A percentile compares a stretch with the other conserved stretches of the same genome.
Conservation (phyloP, 169 alveolate genomes). For the Pseudocohnilembus persalinus region DNA sequence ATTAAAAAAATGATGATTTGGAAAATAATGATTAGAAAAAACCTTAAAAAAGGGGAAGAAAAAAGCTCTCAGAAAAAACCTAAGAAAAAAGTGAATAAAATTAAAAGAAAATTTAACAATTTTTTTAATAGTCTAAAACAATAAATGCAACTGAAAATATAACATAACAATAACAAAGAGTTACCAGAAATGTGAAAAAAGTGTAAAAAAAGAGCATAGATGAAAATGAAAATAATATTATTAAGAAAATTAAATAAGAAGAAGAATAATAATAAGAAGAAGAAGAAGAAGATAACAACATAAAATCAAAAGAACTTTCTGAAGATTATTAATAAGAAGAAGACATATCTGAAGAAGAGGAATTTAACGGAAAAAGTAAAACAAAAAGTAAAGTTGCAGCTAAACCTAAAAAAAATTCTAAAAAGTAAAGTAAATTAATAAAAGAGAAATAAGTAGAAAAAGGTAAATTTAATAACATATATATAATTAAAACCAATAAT, state of each 20-base stretch:
- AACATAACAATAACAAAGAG: neutral
- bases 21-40: no score
- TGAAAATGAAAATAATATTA: neutral
- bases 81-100: neutral
- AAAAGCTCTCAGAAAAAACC: neutral
- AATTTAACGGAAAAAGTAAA: no score
- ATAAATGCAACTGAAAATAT: no score
- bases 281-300: neutral
- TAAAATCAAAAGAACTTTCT: neutral
- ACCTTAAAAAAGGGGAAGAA: neutral
- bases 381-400: no score
- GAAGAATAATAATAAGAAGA: neutral
- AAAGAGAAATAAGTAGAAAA: no score
- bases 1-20: no score
- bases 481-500: neutral
- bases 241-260: neutral
- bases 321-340: neutral
- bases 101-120: neutral
- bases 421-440: no score
- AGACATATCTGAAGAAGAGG: no score
- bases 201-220: neutral
- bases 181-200: no score
- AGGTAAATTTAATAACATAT: neutral
- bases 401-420: no score
- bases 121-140: no score